A percentile compares a stretch with the other conserved stretches of the same genome.
Conservation (phyloP, 208 protist genomes). For the Porcisia deanei region DNA sequence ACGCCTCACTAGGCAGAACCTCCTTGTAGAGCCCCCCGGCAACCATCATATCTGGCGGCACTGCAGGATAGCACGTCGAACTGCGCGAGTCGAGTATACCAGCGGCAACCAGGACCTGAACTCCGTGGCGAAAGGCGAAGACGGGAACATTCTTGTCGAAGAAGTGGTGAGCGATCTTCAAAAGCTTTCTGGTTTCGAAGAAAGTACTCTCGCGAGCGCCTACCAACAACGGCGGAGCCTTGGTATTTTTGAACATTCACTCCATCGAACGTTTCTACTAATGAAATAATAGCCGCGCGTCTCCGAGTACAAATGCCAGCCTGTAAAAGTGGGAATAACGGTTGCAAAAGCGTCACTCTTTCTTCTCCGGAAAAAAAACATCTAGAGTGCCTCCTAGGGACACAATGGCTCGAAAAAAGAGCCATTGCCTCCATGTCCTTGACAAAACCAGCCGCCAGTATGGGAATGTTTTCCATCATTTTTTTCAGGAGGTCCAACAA, state of each 20-base stretch:
- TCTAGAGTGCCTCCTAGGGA: conserved; percentile 31
- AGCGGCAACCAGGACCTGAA: conserved; percentile 35
- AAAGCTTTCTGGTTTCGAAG: conserved; percentile 30
- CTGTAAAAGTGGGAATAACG: conserved; percentile 36
- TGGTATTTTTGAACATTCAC: conserved; percentile 34
- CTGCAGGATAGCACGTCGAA: conserved; percentile 40
- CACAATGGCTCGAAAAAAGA: conserved; percentile 34
- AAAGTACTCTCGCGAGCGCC: conserved; percentile 38
- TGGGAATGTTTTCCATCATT: conserved; percentile 38
- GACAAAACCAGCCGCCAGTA: conserved; percentile 44
- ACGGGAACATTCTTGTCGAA: conserved; percentile 41
- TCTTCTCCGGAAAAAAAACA: conserved; percentile 34
- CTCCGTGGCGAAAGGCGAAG: conserved; percentile 38
- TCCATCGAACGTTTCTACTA: conserved; percentile 40
- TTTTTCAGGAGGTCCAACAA: neutral
- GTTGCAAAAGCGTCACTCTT: conserved; percentile 30
- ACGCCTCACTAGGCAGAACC: conserved; percentile 35
- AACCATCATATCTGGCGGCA: conserved; percentile 30
- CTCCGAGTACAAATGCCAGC: conserved; percentile 41
- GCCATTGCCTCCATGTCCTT: conserved; percentile 51
- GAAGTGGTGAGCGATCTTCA: conserved; percentile 35
- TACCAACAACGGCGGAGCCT: conserved; percentile 39
- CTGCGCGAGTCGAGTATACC: conserved; percentile 28
- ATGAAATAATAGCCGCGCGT: conserved; percentile 42
- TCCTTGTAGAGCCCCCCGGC: conserved; percentile 34